A percentile compares a stretch with the other conserved stretches of the same genome.
Evolutionary conservation across 1,284 basidiomycete genomes (phyloP).

Genomic region (Trichosporon sp.): DNA sequence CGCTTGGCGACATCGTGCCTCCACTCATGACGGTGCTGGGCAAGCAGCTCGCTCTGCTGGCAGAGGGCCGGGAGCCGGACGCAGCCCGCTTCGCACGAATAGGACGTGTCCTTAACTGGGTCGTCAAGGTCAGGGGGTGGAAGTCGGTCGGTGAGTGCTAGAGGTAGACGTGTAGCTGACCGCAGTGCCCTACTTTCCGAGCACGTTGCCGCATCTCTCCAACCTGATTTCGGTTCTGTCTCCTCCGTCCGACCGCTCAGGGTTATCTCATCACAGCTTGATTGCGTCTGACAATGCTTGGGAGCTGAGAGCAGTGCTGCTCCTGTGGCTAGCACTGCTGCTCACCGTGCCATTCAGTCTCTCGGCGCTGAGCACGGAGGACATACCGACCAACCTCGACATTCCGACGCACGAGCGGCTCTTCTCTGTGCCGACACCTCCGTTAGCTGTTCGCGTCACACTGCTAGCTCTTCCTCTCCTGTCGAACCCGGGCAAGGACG

Average conservation of each 20-base stretch:
- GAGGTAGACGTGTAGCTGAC: not conserved
- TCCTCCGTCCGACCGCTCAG: conserved; percentile 51
- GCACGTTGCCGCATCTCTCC: conserved; percentile 74
- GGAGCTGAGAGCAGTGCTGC: conserved; percentile 75
- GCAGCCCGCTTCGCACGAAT: conserved; percentile 56
- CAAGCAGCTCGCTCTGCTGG: conserved; percentile 55
- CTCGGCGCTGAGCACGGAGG: conserved; percentile 59
- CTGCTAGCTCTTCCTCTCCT: conserved; percentile 37
- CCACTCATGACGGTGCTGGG: conserved; percentile 71
- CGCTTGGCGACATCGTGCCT: conserved; percentile 72
- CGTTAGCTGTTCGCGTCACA: conserved; percentile 57
- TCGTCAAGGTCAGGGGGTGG: conserved; percentile 84
- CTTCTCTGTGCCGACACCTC: conserved; percentile 59
- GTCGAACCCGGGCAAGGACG: conserved; percentile 44
- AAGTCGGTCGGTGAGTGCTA: conserved; percentile 78
- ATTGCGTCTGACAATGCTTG: conserved; percentile 54
- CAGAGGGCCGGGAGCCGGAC: conserved; percentile 44
- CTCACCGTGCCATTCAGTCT: conserved; percentile 93
- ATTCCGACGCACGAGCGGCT: conserved; percentile 67
- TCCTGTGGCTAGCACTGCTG: conserved; percentile 91
- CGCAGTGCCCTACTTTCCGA: conserved; percentile 85
- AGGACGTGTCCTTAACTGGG: conserved; percentile 68
- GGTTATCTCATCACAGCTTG: conserved; percentile 36
- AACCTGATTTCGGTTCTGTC: conserved; percentile 67
- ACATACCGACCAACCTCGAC: conserved; percentile 51